Percentiles rank a stretch among this genome's conserved stretches.
Evolutionary conservation across 768 basidiomycete species (phyloP).

Genomic region (Mycena leptocephala): DNA sequence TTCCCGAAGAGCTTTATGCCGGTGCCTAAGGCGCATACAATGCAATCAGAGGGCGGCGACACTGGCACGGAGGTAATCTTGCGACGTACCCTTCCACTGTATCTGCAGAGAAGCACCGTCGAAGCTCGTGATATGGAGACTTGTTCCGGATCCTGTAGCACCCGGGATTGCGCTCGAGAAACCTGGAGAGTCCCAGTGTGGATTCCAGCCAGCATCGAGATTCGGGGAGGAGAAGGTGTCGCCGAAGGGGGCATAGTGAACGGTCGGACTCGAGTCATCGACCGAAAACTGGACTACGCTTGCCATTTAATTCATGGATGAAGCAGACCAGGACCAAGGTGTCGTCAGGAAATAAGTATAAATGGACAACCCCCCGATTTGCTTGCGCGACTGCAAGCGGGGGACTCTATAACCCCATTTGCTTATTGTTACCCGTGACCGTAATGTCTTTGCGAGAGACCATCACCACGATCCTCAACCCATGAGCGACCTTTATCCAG

Average conservation of each 20-base stretch:
- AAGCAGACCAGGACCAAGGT: background rate
- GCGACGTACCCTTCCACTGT: constrained; percentile 73
- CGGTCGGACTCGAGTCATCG: constrained; percentile 78
- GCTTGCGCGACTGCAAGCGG: background rate
- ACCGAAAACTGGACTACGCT: constrained; percentile 60
- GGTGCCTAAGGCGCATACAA: constrained; percentile 63
- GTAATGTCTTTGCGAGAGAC: too few species aligned
- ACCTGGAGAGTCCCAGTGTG: constrained; percentile 69
- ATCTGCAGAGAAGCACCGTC: constrained; percentile 72
- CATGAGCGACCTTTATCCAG: too few species aligned
- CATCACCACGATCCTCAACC: too few species aligned
- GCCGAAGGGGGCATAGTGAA: constrained; percentile 73
- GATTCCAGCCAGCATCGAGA: constrained; percentile 77
- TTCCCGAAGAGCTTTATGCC: constrained; percentile 75
- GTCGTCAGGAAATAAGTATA: background rate
- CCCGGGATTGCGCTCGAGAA: constrained; percentile 58
- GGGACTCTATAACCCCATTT: background rate
- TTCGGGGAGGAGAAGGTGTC: constrained; percentile 69
- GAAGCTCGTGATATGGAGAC: constrained; percentile 74
- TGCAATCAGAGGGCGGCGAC: background rate
- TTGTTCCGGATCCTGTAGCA: constrained; percentile 68
- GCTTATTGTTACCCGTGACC: background rate
- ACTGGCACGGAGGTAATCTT: too few species aligned
- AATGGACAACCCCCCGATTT: background rate
- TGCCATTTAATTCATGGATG: constrained; percentile 51